phyloP scores from a whole-genome alignment of 176 grass and related monocot genomes.

The Aegilops tauschii region DNA sequence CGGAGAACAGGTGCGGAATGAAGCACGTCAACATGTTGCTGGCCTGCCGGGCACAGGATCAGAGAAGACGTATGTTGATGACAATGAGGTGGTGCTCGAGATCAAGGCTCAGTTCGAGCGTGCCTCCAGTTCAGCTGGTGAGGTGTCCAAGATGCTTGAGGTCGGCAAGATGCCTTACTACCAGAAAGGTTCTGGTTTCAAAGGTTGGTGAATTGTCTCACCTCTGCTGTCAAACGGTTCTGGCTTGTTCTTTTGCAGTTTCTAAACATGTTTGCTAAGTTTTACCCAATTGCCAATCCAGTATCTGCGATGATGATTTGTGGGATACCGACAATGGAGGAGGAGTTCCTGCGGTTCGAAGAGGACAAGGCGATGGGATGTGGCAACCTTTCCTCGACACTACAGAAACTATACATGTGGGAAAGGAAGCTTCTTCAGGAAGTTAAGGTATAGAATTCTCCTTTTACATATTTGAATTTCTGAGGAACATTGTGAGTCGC shows the following conservation, averaged over 20 bases:
- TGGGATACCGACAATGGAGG: constrained; percentile 56
- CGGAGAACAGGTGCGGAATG: constrained; percentile 25
- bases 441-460: constrained; percentile 70
- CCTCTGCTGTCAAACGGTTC: neutral
- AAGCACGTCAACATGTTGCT: constrained; percentile 23
- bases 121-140: constrained; percentile 64
- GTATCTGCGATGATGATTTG: constrained; percentile 81
- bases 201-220: constrained; percentile 45
- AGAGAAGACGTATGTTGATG: constrained; percentile 54
- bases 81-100: constrained; percentile 66
- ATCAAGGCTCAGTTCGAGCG: constrained; percentile 82
- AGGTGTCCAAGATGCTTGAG: constrained; percentile 89
- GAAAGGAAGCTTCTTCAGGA: constrained; percentile 96
- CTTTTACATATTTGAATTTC: constrained; percentile 26
- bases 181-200: constrained; percentile 75
- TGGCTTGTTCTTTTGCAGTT: neutral
- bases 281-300: constrained; percentile 26
- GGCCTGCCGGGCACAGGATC: constrained; percentile 45
- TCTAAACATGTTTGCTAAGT: neutral
- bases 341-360: constrained; percentile 66
- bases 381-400: constrained; percentile 87
- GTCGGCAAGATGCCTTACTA: constrained; percentile 91
- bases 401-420: constrained; percentile 97
- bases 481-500: neutral
- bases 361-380: constrained; percentile 77